Base-by-base conservation (phyloP, 2,329 filamentous ascomycete genomes). In the Xylariaceae sp. region DNA sequence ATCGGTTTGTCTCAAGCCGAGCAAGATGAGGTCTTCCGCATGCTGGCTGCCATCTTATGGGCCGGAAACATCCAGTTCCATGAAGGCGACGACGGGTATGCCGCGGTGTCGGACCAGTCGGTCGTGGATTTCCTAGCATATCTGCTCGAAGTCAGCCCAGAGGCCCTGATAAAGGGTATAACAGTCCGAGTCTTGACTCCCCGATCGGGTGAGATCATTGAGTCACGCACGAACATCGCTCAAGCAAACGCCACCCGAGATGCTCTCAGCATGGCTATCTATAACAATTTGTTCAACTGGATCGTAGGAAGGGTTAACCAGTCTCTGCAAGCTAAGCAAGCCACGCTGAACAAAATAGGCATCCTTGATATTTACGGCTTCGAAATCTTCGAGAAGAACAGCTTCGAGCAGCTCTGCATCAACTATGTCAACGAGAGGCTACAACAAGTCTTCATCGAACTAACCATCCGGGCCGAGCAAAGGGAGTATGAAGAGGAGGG, bases 391-490 rank as follows among this genome's bases (percentile, higher is more conserved):
- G 92, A 98, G 61, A 92, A 90, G 68, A 98, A 98, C 69, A 96
- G 87, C 50, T 98, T 98, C 56, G 92, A 98, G 63, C 92, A 98
- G 65, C 78, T 98, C 6, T 98, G 92, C 67, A 98, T 98, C 74
- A 98, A 98, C 70, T 98, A 97, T 59, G 94, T 97, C 59, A 98
- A 98, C 64, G 92, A 98, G 67, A 98, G 98, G 66, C 71, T 98
- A 41, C 92, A 98, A 65, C 92, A 98, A 59, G 97, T 98, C 56
- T 98, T 98, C 61, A 98, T 98, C 52, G 92, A 98, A 64, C 71
- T 98, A 53, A 98, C 92, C 0, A 66, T 98, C 47, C 95, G 95
- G 69, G 84, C 92, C 0, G 92, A 98, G 62, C 92, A 98, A 67
- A 92, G 98, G 53, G 92, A 98, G 62, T 98, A 98, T 57, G 88